Base-by-base conservation (phyloP, 805 yeast genomes). In the Ogataea methanolica region DNA sequence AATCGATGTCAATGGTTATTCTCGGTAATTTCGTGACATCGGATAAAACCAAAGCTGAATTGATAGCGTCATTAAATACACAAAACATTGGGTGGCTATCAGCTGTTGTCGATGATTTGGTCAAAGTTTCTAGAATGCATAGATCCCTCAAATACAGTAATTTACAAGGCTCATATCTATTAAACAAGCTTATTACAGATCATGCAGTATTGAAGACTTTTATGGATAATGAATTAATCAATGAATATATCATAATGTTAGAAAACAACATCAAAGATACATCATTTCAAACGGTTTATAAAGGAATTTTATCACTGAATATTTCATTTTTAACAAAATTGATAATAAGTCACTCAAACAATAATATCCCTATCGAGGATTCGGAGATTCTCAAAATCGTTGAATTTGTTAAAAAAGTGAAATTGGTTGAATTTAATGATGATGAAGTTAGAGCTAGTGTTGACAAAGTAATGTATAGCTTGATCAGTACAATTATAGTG, bases 11-110 rank as follows among this genome's bases (percentile, higher is more conserved):
- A 2, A 52, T 54, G 56, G 49, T 57, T 9, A 36, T 52, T 5
- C 19, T 53, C 21, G 56, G 57, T 9, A 56, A 57, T 36, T 50
- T 43, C 37, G 51, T 57, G 23, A 37, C 39, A n/a, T 49, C 55
- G 4, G 46, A 48, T 3, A 42, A 41, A 26, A 33, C 39, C n/a
- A 53, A 46, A 36, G 4, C 22, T 2, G 9, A 7, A 7, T 33
- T 56, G 23, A 43, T 52, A 15, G 34, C 40, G 3, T 26, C 6
- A 8, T 22, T 49, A 9, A 39, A 39, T 6, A 17, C 3, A 21
- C 43, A 36, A 11, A 26, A 37, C 15, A 16, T 41, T 17, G 39
- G 37, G 6, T 34, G 49, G 47, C 34, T 54, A 16, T 6, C n/a
- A 9, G 21, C 21, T 26, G 37, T 54, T 36, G 17, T 46, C 8